A percentile compares a stretch with the other conserved stretches of the same genome.
Evolutionary conservation across 2,329 filamentous ascomycete genomes (phyloP).

Genomic region (Rhinocladiella similis): DNA sequence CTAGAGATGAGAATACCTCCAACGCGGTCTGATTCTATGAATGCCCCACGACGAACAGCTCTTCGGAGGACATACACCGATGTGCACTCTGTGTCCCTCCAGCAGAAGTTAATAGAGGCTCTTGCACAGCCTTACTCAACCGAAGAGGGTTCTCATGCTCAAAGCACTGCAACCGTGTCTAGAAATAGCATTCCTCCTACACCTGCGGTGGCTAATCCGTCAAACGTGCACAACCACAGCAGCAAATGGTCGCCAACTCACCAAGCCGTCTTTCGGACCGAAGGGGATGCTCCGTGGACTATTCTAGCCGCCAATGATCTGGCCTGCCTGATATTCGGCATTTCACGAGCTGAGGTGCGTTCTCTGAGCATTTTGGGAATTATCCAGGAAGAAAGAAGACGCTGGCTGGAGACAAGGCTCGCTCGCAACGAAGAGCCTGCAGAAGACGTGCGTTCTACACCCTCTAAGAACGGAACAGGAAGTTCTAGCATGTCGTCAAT

Average conservation of each 20-base stretch:
- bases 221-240: constrained; percentile 79
- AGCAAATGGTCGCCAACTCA: constrained; percentile 87
- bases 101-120: constrained; percentile 81
- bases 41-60: constrained; percentile 60
- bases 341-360: constrained; percentile 91
- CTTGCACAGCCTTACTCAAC: constrained; percentile 77
- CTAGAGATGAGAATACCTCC: constrained; percentile 23
- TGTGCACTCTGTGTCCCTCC: constrained; percentile 69
- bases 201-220: constrained; percentile 22
- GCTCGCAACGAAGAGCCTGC: constrained; percentile 35
- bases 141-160: constrained; percentile 43
- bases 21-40: constrained; percentile 22
- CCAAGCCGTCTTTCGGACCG: constrained; percentile 97
- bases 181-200: constrained; percentile 9
- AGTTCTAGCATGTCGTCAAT: constrained; percentile 39
- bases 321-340: constrained; percentile 96
- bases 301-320: constrained; percentile 95
- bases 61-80: constrained; percentile 90
- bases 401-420: constrained; percentile 87
- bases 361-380: constrained; percentile 95
- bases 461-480: constrained; percentile 31
- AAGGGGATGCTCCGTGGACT: constrained; percentile 85
- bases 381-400: constrained; percentile 81
- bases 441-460: constrained; percentile 17
- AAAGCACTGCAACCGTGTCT: constrained; percentile 38